Conservation (phyloP, 2,329 filamentous ascomycete species). For the Aspergillus nomiae region DNA sequence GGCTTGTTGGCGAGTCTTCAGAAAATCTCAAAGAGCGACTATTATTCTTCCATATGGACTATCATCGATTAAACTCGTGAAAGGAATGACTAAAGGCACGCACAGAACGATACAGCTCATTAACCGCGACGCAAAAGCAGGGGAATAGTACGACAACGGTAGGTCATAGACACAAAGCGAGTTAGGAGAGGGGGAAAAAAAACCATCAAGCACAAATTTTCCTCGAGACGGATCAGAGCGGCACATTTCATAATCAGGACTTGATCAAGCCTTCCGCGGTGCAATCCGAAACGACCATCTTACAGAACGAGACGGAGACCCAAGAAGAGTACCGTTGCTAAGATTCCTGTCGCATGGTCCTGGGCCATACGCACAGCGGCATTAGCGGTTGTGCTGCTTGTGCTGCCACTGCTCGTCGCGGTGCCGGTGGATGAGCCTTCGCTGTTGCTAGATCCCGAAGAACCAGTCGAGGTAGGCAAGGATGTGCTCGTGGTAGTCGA, state of each 20-base stretch:
- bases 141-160: constrained; percentile 13
- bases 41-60: constrained; percentile 3
- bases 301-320: constrained; percentile 62
- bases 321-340: constrained; percentile 57
- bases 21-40: not conserved
- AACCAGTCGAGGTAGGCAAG: constrained; percentile 36
- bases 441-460: constrained; percentile 17
- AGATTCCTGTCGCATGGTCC: constrained; percentile 54
- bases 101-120: constrained; percentile 10
- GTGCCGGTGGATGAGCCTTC: constrained; percentile 27
- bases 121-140: constrained; percentile 6
- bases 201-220: not conserved
- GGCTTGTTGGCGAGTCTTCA: not conserved
- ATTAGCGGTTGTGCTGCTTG: constrained; percentile 30
- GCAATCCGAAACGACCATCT: not conserved
- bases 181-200: not conserved
- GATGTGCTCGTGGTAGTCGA: constrained; percentile 30
- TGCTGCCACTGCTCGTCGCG: constrained; percentile 29
- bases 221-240: not conserved
- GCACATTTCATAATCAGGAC: not conserved
- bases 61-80: not conserved
- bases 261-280: not conserved
- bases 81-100: constrained; percentile 6
- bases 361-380: constrained; percentile 52
- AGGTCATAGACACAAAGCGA: constrained; percentile 2